phyloP scores from a whole-genome alignment of 768 basidiomycete genomes.

The Panellus pusillus region DNA sequence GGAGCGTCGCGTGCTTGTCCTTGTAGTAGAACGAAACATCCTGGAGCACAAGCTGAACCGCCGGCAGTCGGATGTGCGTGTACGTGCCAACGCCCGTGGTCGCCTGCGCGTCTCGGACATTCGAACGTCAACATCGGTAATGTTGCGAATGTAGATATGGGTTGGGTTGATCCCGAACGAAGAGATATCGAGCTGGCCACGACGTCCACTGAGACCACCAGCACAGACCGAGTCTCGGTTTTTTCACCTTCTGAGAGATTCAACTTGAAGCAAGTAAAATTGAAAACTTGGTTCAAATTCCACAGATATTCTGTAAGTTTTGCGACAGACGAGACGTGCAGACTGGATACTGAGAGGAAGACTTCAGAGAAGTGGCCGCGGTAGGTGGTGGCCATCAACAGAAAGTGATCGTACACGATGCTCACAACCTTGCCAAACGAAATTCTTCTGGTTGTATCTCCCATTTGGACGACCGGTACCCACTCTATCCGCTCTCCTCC shows the following conservation, averaged over 20 bases:
- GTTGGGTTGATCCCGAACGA: slow-evolving; percentile 67
- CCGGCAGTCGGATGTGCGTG: slow-evolving; percentile 66
- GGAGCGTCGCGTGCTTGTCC: slow-evolving; percentile 55
- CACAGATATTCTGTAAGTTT: too few relatives aligned
- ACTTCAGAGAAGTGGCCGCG: too few relatives aligned
- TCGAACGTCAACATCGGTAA: slow-evolving; percentile 53
- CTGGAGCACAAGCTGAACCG: slow-evolving; percentile 58
- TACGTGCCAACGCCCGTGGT: slow-evolving; percentile 59
- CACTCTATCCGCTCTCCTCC: slow-evolving; percentile 14
- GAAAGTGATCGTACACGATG: too few relatives aligned
- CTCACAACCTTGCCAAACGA: slow-evolving; percentile 27
- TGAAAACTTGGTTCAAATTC: too few relatives aligned
- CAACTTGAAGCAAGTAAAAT: too few relatives aligned
- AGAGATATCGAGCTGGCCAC: slow-evolving; percentile 52
- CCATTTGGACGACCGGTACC: slow-evolving; percentile 10
- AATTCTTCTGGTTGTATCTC: slow-evolving; percentile 14
- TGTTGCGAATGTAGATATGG: slow-evolving; percentile 70
- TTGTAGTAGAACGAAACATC: slow-evolving; percentile 77
- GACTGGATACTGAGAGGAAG: too few relatives aligned
- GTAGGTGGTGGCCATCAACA: slow-evolving; percentile 13
- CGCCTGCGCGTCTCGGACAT: slow-evolving; percentile 29
- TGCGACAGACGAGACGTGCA: too few relatives aligned
- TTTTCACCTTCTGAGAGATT: too few relatives aligned
- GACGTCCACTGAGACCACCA: too few relatives aligned
- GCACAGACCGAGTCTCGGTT: too few relatives aligned